Conservation (phyloP, 2,329 filamentous ascomycete genomes). For the Curvularia sp. region DNA sequence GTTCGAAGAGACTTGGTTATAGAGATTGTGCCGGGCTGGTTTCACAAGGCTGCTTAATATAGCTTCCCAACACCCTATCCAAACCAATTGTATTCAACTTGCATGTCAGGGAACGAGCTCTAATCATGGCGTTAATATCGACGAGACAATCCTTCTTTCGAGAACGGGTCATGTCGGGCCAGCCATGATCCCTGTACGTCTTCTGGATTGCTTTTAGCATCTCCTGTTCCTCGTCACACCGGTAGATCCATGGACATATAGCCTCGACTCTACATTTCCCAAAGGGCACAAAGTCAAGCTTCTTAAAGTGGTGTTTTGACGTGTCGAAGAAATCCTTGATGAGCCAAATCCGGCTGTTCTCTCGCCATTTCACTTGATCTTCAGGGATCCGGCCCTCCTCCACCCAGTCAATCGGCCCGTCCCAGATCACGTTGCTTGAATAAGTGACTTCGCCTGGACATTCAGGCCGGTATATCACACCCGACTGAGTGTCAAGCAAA, state of each 20-base stretch:
- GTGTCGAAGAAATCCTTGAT: constrained; percentile 24
- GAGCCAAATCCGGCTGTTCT: constrained; percentile 11
- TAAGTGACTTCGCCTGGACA: constrained; percentile 1
- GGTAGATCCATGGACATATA: background rate
- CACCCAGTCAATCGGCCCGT: constrained; percentile 8
- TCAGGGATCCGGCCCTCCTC: background rate
- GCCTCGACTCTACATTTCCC: background rate
- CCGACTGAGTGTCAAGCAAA: constrained; percentile 20
- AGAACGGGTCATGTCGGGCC: constrained; percentile 14
- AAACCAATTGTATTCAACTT: background rate
- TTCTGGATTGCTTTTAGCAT: constrained; percentile 10
- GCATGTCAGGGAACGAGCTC: background rate
- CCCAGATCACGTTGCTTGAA: background rate
- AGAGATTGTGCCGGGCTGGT: too few relatives aligned
- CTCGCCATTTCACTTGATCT: constrained; percentile 19
- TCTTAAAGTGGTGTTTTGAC: constrained; percentile 16
- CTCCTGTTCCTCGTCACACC: background rate
- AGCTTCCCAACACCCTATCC: too few relatives aligned
- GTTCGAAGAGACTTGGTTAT: too few relatives aligned
- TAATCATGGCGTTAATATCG: background rate
- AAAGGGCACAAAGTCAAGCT: constrained; percentile 19
- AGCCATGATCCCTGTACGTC: constrained; percentile 21
- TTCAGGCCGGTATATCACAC: constrained; percentile 19
- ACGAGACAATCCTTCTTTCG: constrained; percentile 15
- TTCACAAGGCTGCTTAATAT: too few relatives aligned